phyloP scores from a whole-genome alignment of 1,139 yeast species.

The Candida pseudocylindracea region DNA sequence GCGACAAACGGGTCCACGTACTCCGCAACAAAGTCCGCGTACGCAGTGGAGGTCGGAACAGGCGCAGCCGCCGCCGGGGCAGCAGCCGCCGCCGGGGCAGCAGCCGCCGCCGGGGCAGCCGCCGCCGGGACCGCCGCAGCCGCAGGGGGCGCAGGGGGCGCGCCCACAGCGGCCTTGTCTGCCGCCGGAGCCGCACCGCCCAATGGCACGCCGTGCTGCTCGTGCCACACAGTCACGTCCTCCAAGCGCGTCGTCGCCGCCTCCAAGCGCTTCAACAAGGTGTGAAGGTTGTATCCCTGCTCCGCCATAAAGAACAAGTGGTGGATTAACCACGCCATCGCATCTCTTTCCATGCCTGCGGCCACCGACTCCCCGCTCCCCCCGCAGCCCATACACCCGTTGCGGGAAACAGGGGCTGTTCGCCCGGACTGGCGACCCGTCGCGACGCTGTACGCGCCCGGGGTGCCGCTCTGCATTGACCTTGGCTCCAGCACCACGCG shows the following conservation, averaged over 20 bases:
- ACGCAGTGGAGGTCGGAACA: too few species aligned
- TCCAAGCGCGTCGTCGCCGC: slow-evolving; percentile 88
- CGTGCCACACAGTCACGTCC: slow-evolving; percentile 68
- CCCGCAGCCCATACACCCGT: slow-evolving; percentile 26
- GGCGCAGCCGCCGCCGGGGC: too few species aligned
- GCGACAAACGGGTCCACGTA: slow-evolving; percentile 42
- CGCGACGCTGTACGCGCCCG: slow-evolving; percentile 23
- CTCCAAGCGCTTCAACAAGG: slow-evolving; percentile 65
- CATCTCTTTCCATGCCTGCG: neutral
- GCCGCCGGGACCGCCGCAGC: slow-evolving; percentile 1
- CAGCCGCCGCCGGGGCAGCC: too few species aligned
- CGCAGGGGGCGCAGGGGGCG: slow-evolving; percentile 6
- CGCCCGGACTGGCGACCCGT: slow-evolving; percentile 25
- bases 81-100: too few species aligned
- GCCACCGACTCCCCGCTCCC: slow-evolving; percentile 9
- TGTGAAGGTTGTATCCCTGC: slow-evolving; percentile 65
- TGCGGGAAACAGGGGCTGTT: slow-evolving; percentile 19
- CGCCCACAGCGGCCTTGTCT: slow-evolving; percentile 3
- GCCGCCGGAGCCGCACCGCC: slow-evolving; percentile 1
- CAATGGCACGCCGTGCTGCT: slow-evolving; percentile 13
- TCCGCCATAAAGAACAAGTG: slow-evolving; percentile 7
- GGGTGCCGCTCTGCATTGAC: slow-evolving; percentile 63
- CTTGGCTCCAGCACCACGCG: slow-evolving; percentile 20
- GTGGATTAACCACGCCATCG: neutral
- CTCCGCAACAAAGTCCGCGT: slow-evolving; percentile 17